Evolutionary conservation across 331 rosid species (phyloP).

Genomic region (Acacia concinna): DNA sequence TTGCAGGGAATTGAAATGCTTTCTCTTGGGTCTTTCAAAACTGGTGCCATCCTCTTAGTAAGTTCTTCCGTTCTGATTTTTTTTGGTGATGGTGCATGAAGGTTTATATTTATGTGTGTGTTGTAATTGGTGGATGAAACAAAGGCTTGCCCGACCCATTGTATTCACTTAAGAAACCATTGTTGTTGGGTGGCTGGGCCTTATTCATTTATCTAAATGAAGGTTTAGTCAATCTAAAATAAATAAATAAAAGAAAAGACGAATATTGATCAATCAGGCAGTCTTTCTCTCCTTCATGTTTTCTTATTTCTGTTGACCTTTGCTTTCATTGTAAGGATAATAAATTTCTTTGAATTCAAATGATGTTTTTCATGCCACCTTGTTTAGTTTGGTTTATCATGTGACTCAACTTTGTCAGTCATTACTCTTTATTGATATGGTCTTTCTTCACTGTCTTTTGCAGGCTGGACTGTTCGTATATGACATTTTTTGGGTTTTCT

Average conservation of each 20-base stretch:
- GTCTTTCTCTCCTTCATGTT: background rate
- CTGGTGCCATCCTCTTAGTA: slow-evolving; percentile 98
- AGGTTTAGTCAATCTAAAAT: background rate
- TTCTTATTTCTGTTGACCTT: background rate
- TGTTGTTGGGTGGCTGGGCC: background rate
- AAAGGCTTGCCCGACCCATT: background rate
- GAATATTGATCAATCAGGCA: background rate
- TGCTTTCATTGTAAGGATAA: background rate
- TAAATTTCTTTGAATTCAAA: background rate
- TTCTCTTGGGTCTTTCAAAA: slow-evolving; percentile 96
- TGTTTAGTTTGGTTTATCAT: slow-evolving; percentile 2
- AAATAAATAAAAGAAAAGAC: background rate
- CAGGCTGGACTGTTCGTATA: slow-evolving; percentile 98
- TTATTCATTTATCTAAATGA: background rate
- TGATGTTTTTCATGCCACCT: background rate
- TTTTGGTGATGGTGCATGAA: background rate
- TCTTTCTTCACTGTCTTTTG: slow-evolving; percentile 24
- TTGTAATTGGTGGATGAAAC: background rate
- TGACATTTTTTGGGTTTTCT: slow-evolving; percentile 99
- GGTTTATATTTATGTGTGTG: background rate
- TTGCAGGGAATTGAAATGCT: slow-evolving; percentile 99
- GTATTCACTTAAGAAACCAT: background rate
- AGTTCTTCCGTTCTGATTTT: slow-evolving; percentile 20
- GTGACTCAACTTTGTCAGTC: background rate
- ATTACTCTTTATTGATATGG: background rate